Conservation (phyloP, 768 basidiomycete species). For the Macrolepiota dolichaula region DNA sequence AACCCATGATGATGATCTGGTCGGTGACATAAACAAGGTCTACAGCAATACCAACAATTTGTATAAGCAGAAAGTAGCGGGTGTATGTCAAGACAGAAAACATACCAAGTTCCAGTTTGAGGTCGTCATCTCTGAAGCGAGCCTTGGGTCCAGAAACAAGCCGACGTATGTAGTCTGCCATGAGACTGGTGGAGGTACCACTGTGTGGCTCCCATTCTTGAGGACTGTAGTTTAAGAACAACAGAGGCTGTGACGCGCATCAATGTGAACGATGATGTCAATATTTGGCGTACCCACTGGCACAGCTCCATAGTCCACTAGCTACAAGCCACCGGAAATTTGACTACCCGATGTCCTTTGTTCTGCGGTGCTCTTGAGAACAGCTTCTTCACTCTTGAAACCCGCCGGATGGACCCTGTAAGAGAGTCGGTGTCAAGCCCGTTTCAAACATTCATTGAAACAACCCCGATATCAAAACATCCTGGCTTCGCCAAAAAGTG, state of each 20-base stretch:
- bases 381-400: too few species aligned
- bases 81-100: background rate
- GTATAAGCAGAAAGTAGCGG: background rate
- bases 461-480: too few species aligned
- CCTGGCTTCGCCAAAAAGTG: too few species aligned
- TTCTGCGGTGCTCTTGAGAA: too few species aligned
- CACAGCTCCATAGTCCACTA: background rate
- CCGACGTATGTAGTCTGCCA: conserved; percentile 66
- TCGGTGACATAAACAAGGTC: conserved; percentile 74
- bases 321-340: too few species aligned
- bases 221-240: background rate
- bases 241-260: background rate
- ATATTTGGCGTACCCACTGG: background rate
- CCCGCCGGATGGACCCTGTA: too few species aligned
- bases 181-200: conserved; percentile 19
- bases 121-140: conserved; percentile 64
- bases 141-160: conserved; percentile 83
- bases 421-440: too few species aligned
- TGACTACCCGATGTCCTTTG: too few species aligned
- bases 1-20: conserved; percentile 77
- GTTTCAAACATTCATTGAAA: too few species aligned
- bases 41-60: background rate
- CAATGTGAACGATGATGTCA: background rate
- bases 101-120: conserved; percentile 70
- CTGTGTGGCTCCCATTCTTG: background rate